Evolutionary conservation across 2,329 filamentous ascomycete species (phyloP), one percentile per base, ranked within the genome.

Genomic region (Malbranchea cinnamomea): DNA sequence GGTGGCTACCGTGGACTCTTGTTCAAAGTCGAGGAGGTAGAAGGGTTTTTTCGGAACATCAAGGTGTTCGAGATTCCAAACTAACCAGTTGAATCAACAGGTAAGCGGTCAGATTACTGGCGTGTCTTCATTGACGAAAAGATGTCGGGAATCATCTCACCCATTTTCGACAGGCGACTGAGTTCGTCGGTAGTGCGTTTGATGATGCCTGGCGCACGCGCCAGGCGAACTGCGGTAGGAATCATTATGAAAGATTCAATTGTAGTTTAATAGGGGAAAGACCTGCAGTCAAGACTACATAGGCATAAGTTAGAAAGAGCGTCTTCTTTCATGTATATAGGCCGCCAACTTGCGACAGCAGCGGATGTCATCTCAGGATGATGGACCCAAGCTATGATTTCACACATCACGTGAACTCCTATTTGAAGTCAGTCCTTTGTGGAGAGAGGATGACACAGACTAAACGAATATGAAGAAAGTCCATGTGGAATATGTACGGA

Each of bases 181-280:
- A 74, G 56, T 46, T 75, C 70, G 26, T 71, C 66, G 31, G 72
- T 48, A 36, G 66, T 74, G 29, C 69, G 63, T 40, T 59, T 64
- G 44, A 68, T 49, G 52, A 76, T 74, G 31, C 68, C 66, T 9
- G 52, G 46, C 35, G 52, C 52, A 6, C 52, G 47, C 25, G 53
- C 49, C 32, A 59, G 39, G 30, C 54, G 53, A 30, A 48, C 43
- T 17, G 48, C 44, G 9, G 56, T 58, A 25, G 56, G 55, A 17
- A 58, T 45, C 56, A 59, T 49, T 29, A 15, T 20, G 21, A 6
- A 6, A 13, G 10, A 13, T 14, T n/a, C n/a, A n/a, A n/a, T n/a
- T n/a, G n/a, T n/a, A n/a, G n/a, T 4, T 16, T 8, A 33, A 14
- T 6, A 15, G 19, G 25, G n/a, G 23, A 33, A 33, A 23, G 6